Evolutionary conservation across 1,284 basidiomycete genomes (phyloP).

Genomic region (Ustilago cynodontis): DNA sequence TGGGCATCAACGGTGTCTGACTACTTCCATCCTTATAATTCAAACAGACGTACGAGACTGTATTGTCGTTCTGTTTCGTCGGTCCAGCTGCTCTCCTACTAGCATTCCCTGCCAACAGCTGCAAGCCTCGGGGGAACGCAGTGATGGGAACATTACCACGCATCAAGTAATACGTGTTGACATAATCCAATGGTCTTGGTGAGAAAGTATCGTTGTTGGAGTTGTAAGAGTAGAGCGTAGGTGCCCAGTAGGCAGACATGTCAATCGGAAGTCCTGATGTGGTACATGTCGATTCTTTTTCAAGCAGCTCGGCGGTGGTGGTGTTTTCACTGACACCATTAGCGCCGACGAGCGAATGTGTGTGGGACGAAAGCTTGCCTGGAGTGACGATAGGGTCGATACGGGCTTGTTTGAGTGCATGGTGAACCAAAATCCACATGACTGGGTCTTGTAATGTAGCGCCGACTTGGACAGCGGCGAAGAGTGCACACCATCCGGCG

Average conservation of each 20-base stretch:
- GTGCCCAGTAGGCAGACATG: slow-evolving; percentile 72
- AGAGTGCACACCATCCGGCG: slow-evolving; percentile 20
- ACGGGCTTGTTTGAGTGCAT: slow-evolving; percentile 70
- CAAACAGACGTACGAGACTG: slow-evolving; percentile 71
- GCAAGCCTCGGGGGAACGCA: slow-evolving; percentile 71
- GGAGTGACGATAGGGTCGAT: slow-evolving; percentile 73
- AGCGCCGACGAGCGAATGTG: slow-evolving; percentile 71
- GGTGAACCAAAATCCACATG: slow-evolving; percentile 52
- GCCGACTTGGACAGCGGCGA: slow-evolving; percentile 13
- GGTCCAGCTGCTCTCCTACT: slow-evolving; percentile 16
- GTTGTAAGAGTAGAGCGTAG: slow-evolving; percentile 71
- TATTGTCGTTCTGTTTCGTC: slow-evolving; percentile 57
- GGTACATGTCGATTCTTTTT: slow-evolving; percentile 64
- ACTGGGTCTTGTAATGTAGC: slow-evolving; percentile 27
- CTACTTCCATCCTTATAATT: slow-evolving; percentile 65
- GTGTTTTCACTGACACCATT: slow-evolving; percentile 34
- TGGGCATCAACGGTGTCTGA: slow-evolving; percentile 45
- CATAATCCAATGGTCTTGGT: slow-evolving; percentile 47
- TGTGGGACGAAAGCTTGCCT: slow-evolving; percentile 70
- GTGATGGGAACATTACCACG: slow-evolving; percentile 51
- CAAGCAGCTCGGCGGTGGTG: slow-evolving; percentile 25
- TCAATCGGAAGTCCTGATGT: slow-evolving; percentile 71
- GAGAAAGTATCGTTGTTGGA: slow-evolving; percentile 25
- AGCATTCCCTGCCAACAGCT: slow-evolving; percentile 72
- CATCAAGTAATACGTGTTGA: slow-evolving; percentile 71